Percentiles rank a stretch among this genome's conserved stretches.
These are phyloP conservation scores for Fusarium pseudonygamai DNA, from an alignment of 2,329 filamentous ascomycete species.

Conservation along the genomic window DNA sequence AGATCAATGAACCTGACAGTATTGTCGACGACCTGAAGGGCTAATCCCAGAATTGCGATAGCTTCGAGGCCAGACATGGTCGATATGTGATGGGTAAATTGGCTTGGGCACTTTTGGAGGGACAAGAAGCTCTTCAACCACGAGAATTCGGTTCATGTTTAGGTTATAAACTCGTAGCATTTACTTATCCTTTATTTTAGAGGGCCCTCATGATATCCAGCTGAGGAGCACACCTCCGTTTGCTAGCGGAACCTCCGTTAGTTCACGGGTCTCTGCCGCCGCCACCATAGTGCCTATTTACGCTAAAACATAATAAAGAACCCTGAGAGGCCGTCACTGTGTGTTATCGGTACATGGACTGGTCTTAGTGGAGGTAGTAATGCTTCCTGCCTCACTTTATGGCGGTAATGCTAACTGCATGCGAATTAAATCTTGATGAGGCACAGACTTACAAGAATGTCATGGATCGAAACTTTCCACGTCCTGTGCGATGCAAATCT, in stretches of 20 bases:
- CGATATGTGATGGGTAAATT: background rate
- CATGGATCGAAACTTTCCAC: background rate
- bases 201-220: background rate
- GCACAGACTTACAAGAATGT: background rate
- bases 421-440: background rate
- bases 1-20: background rate
- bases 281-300: background rate
- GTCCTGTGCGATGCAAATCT: background rate
- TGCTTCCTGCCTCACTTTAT: background rate
- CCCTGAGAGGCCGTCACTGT: background rate
- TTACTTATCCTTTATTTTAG: background rate
- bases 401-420: background rate
- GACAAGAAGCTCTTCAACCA: fast-evolving
- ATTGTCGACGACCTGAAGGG: background rate
- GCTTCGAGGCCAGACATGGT: background rate
- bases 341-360: background rate
- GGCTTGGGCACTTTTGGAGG: fast-evolving
- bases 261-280: background rate
- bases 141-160: too few relatives aligned
- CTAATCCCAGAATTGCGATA: background rate
- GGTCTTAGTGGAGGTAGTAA: fast-evolving
- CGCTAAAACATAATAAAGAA: background rate
- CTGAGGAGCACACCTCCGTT: background rate
- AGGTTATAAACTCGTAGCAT: fast-evolving
- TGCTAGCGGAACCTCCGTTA: background rate